Percentiles rank a stretch among this genome's conserved stretches.
Conservation (phyloP, 192 early-diverging fungal species). For the Anaeromyces robustus region DNA sequence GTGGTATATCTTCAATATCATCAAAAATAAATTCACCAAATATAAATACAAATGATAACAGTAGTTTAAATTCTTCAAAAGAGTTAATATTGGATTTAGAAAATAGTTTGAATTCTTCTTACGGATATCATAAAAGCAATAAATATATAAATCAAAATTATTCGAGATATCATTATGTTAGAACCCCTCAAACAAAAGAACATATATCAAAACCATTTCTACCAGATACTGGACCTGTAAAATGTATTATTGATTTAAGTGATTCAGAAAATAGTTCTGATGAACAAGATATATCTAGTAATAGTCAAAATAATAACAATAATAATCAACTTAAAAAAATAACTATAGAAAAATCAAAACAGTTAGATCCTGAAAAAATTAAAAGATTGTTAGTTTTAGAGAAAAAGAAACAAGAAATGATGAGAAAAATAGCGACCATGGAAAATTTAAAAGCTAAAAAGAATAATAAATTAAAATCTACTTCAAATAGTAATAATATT, state of each 20-base stretch:
- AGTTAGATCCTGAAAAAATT: not conserved
- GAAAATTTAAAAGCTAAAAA: not conserved
- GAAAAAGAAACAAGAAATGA: not conserved
- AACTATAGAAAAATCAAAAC: not conserved
- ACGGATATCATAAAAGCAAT: not conserved
- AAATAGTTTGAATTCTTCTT: not conserved
- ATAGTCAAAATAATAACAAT: not conserved
- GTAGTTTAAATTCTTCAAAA: not conserved
- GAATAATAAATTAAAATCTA: not conserved
- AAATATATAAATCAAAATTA: not conserved
- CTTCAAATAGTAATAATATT: not conserved
- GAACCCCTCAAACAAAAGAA: not conserved
- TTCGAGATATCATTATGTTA: not conserved
- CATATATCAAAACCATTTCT: not conserved
- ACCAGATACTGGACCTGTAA: not conserved
- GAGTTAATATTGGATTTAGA: not conserved
- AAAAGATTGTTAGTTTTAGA: not conserved
- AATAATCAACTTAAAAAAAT: not conserved
- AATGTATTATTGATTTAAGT: not conserved
- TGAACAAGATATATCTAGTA: not conserved
- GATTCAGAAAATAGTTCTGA: not conserved
- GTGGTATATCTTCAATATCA: not conserved
- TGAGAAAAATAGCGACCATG: not conserved
- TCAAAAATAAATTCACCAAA: not conserved
- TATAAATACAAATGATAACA: not conserved